Evolutionary conservation across 805 yeast species (phyloP).

Genomic region (Wickerhamiella occidentalis): DNA sequence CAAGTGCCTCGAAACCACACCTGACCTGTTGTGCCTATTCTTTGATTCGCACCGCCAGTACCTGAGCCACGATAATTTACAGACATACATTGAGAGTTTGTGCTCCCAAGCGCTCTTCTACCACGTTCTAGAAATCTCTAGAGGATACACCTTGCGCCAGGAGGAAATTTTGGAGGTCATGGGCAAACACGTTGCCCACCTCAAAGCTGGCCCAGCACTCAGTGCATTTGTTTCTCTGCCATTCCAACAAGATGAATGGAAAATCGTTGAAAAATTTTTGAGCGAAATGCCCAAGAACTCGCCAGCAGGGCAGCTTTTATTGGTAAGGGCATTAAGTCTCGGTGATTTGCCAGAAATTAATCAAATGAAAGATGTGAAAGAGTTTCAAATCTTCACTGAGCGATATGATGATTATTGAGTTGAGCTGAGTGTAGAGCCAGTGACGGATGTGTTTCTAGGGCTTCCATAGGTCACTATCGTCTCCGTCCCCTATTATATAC

Average conservation of each 20-base stretch:
- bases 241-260: constrained; percentile 11
- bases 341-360: constrained; percentile 12
- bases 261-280: neutral
- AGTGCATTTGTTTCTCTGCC: constrained; percentile 8
- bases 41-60: constrained; percentile 8
- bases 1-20: constrained; percentile 5
- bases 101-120: constrained; percentile 1
- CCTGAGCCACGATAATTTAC: constrained; percentile 2
- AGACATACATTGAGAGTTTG: neutral
- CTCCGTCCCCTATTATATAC: neutral
- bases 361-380: neutral
- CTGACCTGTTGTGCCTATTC: constrained; percentile 1
- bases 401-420: constrained; percentile 4
- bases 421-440: too few relatives aligned
- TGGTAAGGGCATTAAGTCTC: constrained; percentile 12
- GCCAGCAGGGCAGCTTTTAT: constrained; percentile 11
- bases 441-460: too few relatives aligned
- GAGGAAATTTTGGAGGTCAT: constrained; percentile 1
- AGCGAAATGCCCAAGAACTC: constrained; percentile 1
- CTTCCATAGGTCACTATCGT: too few relatives aligned
- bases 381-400: neutral
- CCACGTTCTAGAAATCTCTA: neutral
- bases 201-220: neutral
- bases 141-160: constrained; percentile 1
- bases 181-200: constrained; percentile 4